Evolutionary conservation across 768 basidiomycete species (phyloP), one percentile per base, ranked within the genome.

Genomic region (Lentinula sp.): DNA sequence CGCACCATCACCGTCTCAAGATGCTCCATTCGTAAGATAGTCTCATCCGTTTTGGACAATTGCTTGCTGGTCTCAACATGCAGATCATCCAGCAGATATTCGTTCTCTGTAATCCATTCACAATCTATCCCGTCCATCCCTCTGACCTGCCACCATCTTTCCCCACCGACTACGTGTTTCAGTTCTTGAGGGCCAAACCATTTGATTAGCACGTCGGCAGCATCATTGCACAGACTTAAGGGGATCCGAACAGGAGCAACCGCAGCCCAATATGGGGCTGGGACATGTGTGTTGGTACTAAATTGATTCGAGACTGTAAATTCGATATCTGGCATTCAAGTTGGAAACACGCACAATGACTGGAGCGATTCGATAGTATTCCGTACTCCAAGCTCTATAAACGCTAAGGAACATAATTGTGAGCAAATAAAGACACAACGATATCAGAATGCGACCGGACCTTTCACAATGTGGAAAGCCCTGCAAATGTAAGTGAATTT

Each of bases 121-220:
- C 75, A 83, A 62, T 90, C 87, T 1, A 90, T 74, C 2, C 89
- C 89, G 59, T 83, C 80, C 35, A 89, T 72, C 6, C 87, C 86
- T 56, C 39, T 79, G 36, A 91, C 85, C 72, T 91, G 90, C 91
- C 90, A 92, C 91, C 90, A 93, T 60, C 85, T 78, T 60, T 84
- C 83, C 2, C 90, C 91, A 32, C 91, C 91, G 9, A 89, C 86
- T 13, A 90, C 81, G 33, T 77, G 71, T 67, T 82, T 80, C 33
- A 91, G 79, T 63, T 86, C 83, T 36, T 88, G 84, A 0, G 87
- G 85, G 1, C 88, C 88, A 58, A 91, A 85, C 76, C 85, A 89
- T 56, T 84, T 73, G 46, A 89, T 83, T 20, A 93, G 74, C n/a
- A 78, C 63, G 58, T 87, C 84, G n/a, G 88, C 88, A 2, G 88